These are phyloP conservation scores for Beauveria pseudobassiana DNA, from an alignment of 2,329 filamentous ascomycete species.

Conservation along the genomic window DNA sequence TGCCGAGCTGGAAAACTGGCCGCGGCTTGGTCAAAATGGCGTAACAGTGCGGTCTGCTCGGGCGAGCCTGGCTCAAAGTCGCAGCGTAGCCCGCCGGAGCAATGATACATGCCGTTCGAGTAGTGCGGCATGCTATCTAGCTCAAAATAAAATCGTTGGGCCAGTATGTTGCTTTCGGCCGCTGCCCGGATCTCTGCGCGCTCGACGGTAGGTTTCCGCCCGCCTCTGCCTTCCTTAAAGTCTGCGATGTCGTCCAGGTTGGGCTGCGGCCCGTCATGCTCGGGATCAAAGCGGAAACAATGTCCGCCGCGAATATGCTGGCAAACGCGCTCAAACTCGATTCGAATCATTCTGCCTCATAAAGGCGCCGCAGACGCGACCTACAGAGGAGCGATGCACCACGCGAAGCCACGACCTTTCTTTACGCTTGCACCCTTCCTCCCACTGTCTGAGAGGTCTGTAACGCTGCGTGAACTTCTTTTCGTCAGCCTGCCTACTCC, in stretches of 20 bases:
- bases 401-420: not conserved
- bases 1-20: not conserved
- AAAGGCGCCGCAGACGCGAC: not conserved
- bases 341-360: not conserved
- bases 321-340: not conserved
- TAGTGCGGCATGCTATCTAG: not conserved
- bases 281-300: not conserved
- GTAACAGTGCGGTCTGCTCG: not conserved
- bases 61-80: not conserved
- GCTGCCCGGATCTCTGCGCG: not conserved
- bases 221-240: not conserved
- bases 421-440: not conserved
- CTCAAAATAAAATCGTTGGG: not conserved
- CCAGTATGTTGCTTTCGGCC: not conserved
- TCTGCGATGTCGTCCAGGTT: not conserved
- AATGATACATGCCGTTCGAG: not conserved
- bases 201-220: not conserved
- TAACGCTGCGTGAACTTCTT: not conserved
- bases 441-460: not conserved
- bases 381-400: not conserved
- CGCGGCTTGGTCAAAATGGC: not conserved
- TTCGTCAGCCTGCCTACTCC: not conserved
- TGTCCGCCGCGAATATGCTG: not conserved
- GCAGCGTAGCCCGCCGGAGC: not conserved
- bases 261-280: not conserved